Evolutionary conservation across 108 stramenopile species (phyloP).

Genomic region (Fistulifera pelliculosa): DNA sequence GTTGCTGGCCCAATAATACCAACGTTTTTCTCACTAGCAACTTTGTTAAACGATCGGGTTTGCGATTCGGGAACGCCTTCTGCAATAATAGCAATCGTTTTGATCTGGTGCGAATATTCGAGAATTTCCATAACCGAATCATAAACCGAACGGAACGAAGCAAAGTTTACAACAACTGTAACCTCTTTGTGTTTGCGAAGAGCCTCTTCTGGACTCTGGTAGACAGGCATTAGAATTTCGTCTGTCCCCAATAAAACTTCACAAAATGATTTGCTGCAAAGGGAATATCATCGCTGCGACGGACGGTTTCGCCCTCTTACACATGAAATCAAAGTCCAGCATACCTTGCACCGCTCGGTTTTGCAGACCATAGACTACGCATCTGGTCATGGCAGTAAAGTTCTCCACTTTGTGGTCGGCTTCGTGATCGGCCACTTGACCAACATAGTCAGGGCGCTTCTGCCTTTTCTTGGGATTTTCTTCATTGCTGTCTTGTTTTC

Average conservation of each 20-base stretch:
- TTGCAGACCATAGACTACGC: constrained; percentile 83
- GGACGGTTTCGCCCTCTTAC: constrained; percentile 71
- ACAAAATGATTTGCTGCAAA: constrained; percentile 70
- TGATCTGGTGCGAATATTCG: constrained; percentile 56
- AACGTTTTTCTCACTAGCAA: constrained; percentile 65
- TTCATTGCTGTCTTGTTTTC: constrained; percentile 12
- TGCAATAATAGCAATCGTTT: constrained; percentile 86
- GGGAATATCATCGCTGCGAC: constrained; percentile 80
- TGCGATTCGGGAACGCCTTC: constrained; percentile 91
- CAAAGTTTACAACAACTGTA: constrained; percentile 79
- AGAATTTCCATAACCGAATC: constrained; percentile 69
- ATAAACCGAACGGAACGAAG: constrained; percentile 84
- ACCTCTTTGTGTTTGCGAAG: constrained; percentile 66
- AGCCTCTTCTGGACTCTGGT: constrained; percentile 60
- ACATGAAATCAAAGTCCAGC: constrained; percentile 93
- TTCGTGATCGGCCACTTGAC: constrained; percentile 37
- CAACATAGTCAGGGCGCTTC: constrained; percentile 3
- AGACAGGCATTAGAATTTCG: constrained; percentile 80
- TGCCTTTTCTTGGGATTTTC: constrained; percentile 6
- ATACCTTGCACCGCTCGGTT: constrained; percentile 79
- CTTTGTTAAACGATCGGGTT: constrained; percentile 64
- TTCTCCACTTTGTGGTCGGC: constrained; percentile 49
- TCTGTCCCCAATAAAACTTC: constrained; percentile 83
- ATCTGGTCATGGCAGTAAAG: constrained; percentile 55
- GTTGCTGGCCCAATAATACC: constrained; percentile 88